A percentile compares a stretch with the other conserved stretches of the same genome.
Conservation (phyloP, 495 filamentous ascomycete genomes). For the Hypoxylon fuscum region DNA sequence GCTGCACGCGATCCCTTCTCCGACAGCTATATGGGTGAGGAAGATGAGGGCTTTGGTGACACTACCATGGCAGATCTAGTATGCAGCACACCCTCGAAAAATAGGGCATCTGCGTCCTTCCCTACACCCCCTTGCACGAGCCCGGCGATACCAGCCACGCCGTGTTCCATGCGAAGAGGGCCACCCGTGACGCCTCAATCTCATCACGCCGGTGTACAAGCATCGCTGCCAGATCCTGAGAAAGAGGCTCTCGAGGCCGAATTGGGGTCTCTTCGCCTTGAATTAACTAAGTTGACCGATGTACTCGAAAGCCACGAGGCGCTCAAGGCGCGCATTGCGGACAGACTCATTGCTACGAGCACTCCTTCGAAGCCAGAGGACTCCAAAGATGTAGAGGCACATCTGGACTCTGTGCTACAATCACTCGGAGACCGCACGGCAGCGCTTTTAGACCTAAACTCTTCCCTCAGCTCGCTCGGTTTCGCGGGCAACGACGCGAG, state of each 20-base stretch:
- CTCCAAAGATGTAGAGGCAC: conserved; percentile 44
- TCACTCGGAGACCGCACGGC: conserved; percentile 52
- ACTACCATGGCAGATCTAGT: conserved; percentile 49
- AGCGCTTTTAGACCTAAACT: conserved; percentile 45
- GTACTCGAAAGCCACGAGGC: conserved; percentile 50
- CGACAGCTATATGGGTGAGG: conserved; percentile 51
- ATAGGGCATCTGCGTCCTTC: conserved; percentile 48
- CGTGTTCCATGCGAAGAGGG: conserved; percentile 32
- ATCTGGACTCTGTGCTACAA: conserved; percentile 47
- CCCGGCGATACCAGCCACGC: conserved; percentile 42
- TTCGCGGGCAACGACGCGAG: conserved; percentile 60
- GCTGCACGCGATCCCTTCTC: conserved; percentile 55
- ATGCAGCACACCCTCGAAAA: conserved; percentile 54
- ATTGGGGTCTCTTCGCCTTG: conserved; percentile 50
- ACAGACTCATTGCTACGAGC: conserved; percentile 39
- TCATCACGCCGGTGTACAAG: conserved; percentile 47
- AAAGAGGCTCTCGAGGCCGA: conserved; percentile 52
- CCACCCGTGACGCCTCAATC: conserved; percentile 52
- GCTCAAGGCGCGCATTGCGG: conserved; percentile 45
- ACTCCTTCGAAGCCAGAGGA: background rate
- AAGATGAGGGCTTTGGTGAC: conserved; percentile 49
- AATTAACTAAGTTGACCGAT: conserved; percentile 50
- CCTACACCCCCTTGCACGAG: conserved; percentile 61
- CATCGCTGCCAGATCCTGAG: conserved; percentile 52
- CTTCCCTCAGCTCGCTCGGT: conserved; percentile 59